A percentile compares a stretch with the other conserved stretches of the same genome.
Conservation (phyloP, 2,329 filamentous ascomycete species). For the Pyrenochaeta sp. region DNA sequence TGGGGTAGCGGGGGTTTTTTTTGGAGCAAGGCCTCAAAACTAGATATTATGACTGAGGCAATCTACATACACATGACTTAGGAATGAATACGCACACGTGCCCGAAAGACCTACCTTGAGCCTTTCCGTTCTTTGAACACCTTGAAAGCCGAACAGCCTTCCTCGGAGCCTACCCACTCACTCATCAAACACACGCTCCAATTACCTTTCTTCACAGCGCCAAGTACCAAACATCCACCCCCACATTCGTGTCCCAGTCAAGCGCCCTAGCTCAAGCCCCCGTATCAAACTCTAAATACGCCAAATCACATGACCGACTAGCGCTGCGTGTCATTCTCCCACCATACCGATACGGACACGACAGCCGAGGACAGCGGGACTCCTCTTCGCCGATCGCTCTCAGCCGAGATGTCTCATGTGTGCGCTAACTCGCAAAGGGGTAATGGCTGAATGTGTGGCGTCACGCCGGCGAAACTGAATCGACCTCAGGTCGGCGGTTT, state of each 20-base stretch:
- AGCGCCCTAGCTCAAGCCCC: slow-evolving; percentile 6
- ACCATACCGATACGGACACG: background rate
- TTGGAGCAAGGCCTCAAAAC: too few species aligned
- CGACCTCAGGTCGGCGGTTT: background rate
- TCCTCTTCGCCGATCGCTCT: background rate
- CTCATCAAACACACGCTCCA: too few species aligned
- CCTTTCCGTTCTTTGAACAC: too few species aligned
- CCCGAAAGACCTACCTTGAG: too few species aligned
- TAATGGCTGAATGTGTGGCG: background rate
- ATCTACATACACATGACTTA: too few species aligned
- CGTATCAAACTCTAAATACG: background rate
- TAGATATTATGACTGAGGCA: too few species aligned
- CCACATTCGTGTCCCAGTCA: slow-evolving; percentile 4
- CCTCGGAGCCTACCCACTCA: too few species aligned
- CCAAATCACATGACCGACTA: slow-evolving; percentile 23
- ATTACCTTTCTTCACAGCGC: background rate
- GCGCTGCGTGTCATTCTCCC: slow-evolving; percentile 24
- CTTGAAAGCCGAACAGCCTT: too few species aligned
- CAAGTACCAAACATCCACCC: background rate
- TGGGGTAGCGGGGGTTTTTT: too few species aligned
- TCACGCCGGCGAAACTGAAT: background rate
- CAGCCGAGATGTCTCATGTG: background rate
- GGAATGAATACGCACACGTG: too few species aligned
- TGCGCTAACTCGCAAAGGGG: background rate
- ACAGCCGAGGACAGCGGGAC: background rate